Percentiles rank a stretch among this genome's conserved stretches.
phyloP scores from a whole-genome alignment of 306 rosid genomes.

The Glycine soja region DNA sequence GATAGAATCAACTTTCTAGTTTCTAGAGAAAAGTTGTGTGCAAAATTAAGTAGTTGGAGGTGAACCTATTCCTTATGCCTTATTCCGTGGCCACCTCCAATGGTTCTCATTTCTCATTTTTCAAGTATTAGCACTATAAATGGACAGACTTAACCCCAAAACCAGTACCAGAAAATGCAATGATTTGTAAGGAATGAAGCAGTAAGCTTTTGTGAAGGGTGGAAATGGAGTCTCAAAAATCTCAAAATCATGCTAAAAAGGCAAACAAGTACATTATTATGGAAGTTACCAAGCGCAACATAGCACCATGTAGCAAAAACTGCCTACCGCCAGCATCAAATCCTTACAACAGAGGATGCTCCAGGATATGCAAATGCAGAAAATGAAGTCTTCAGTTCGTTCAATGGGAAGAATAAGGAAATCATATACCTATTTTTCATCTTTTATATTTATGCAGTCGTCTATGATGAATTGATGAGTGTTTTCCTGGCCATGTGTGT shows the following conservation, averaged over 20 bases:
- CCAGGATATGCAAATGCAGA: constrained; percentile 28
- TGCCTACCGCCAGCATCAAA: constrained; percentile 29
- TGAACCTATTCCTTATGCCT: constrained; percentile 25
- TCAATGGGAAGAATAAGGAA: constrained; percentile 15
- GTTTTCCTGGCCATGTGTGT: background rate
- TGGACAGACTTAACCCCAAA: background rate
- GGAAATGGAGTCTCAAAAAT: constrained; percentile 15
- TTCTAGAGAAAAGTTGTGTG: constrained; percentile 15
- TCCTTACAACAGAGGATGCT: constrained; percentile 37
- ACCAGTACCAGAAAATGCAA: background rate
- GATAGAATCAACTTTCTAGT: background rate
- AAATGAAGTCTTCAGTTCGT: constrained; percentile 32
- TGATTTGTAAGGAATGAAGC: background rate
- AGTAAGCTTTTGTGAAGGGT: constrained; percentile 13
- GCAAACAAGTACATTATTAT: constrained; percentile 24
- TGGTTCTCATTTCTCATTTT: constrained; percentile 2
- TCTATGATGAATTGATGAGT: background rate
- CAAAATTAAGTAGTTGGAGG: background rate
- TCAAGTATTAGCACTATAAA: constrained; percentile 15
- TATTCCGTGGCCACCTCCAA: constrained; percentile 9
- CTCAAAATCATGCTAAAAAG: background rate
- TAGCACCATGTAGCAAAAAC: constrained; percentile 21
- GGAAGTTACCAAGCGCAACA: constrained; percentile 34
- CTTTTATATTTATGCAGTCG: background rate
- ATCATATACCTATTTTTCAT: background rate